These are phyloP conservation scores for Hypholoma sublateritium DNA, from an alignment of 768 basidiomycete species.

Conservation along the genomic window DNA sequence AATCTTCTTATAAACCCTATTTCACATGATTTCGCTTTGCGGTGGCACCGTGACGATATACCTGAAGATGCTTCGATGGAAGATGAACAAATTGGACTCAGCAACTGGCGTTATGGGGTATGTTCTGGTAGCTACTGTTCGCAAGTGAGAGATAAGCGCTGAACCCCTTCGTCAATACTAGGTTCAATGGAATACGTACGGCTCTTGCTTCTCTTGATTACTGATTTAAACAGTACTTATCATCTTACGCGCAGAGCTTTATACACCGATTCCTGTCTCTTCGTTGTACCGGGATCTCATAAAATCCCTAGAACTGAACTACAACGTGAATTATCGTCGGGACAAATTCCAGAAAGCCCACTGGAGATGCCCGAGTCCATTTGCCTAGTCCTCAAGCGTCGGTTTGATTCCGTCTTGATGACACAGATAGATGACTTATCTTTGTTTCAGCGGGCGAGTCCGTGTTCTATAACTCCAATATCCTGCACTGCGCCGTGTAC, in stretches of 20 bases:
- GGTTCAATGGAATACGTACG: conserved; percentile 85
- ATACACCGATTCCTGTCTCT: conserved; percentile 68
- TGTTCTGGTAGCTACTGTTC: conserved; percentile 14
- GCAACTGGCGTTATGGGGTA: conserved; percentile 66
- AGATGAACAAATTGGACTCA: conserved; percentile 59
- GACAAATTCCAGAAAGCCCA: conserved; percentile 53
- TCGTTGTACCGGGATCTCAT: conserved; percentile 71
- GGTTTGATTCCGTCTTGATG: conserved; percentile 13
- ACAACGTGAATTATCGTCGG: conserved; percentile 56
- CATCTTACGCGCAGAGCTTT: conserved; percentile 46
- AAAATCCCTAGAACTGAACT: conserved; percentile 50
- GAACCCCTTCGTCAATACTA: conserved; percentile 21
- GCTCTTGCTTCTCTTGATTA: conserved; percentile 1
- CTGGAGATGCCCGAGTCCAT: conserved; percentile 71
- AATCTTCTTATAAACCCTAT: conserved; percentile 74
- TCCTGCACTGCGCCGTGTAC: conserved; percentile 74
- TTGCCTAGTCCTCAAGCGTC: conserved; percentile 53
- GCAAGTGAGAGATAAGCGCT: background rate
- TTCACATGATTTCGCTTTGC: conserved; percentile 63
- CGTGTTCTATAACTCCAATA: conserved; percentile 80
- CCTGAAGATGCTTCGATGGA: conserved; percentile 52
- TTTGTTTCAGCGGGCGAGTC: conserved; percentile 60
- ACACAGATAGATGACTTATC: background rate
- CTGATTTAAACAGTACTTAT: background rate
- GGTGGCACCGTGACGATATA: conserved; percentile 83